Evolutionary conservation across 1,284 basidiomycete genomes (phyloP), one percentile per base, ranked within the genome.

Genomic region (Puccinia triticina): DNA sequence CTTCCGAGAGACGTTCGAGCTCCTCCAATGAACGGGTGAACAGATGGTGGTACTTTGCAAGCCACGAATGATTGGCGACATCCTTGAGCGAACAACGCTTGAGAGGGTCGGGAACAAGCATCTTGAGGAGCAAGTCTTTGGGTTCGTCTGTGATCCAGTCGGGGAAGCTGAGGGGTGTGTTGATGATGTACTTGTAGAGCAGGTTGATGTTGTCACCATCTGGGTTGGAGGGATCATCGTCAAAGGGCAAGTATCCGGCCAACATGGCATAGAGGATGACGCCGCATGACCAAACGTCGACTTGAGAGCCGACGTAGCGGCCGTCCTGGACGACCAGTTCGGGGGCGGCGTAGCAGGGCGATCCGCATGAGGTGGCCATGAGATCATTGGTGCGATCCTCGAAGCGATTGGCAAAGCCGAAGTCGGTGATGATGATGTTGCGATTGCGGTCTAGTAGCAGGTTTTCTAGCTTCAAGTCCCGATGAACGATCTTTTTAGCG

Each of bases 211-310:
- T 99, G 89, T 99, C 96, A 82, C 97, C 97, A 84, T 99, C 97
- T 2, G 97, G 97, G 87, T 99, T 99, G 46, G 92, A 93, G 0
- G 97, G 97, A 88, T 99, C 97, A 87, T 99, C 97, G 88, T 99
- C 97, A 87, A 98, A 99, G n/a, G 97, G 97, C 46, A 99, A 92
- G 87, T 99, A 99, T 11, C 97, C 97, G 0, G 96, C 95, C 16
- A 99, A 91, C 96, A 99, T 99, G 81, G 97, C 97, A 87, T 98
- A 99, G 8, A 99, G 90, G 85, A 99, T 99, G 84, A 99, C 97
- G 84, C 97, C 97, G 85, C 97, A 99, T 18, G 93, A 95, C 97
- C 97, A 99, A 85, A 99, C 96, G 86, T 99, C 97, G 83, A 99
- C 97, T 0, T 97, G 96, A n/a, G 94, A 95, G 32, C 97, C 97